Percentiles rank a stretch among this genome's conserved stretches.
Evolutionary conservation across 2,329 filamentous ascomycete genomes (phyloP).

Genomic region (Fusarium sp.): DNA sequence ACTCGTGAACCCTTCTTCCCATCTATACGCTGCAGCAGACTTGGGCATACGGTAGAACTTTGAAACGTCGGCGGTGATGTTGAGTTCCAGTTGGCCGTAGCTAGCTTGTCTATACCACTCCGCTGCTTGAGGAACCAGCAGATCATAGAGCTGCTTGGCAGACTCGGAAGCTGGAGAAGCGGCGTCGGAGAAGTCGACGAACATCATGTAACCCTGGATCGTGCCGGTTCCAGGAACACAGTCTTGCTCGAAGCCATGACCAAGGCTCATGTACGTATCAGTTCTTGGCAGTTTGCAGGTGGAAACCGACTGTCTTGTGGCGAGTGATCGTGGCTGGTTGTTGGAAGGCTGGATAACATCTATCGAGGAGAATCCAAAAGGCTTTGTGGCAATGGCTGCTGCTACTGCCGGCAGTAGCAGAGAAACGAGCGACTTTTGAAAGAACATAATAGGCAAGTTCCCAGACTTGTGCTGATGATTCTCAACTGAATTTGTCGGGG

Average conservation of each 20-base stretch:
- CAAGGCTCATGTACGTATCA: not conserved
- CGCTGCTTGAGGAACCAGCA: slow-evolving; percentile 21
- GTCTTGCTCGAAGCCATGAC: slow-evolving; percentile 23
- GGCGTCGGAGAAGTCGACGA: slow-evolving; percentile 53
- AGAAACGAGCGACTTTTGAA: not conserved
- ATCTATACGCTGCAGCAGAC: slow-evolving; percentile 43
- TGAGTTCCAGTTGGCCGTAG: slow-evolving; percentile 40
- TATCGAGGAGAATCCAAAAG: not conserved
- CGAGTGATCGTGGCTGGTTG: too few relatives aligned
- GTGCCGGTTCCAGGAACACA: slow-evolving; percentile 52
- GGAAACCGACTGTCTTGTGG: not conserved
- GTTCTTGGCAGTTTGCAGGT: slow-evolving; percentile 1
- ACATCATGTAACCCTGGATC: slow-evolving; percentile 52
- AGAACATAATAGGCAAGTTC: not conserved
- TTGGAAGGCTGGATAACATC: not conserved
- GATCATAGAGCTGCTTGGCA: slow-evolving; percentile 39
- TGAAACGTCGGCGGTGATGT: slow-evolving; percentile 41
- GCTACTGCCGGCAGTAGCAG: not conserved
- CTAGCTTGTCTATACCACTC: slow-evolving; percentile 46
- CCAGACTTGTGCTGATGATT: not conserved
- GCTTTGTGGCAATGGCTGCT: not conserved
- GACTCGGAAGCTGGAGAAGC: slow-evolving; percentile 34
- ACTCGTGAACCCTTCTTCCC: slow-evolving; percentile 17
- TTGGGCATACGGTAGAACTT: slow-evolving; percentile 48
- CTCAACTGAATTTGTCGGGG: not conserved